Evolutionary conservation across 495 filamentous ascomycete species (phyloP).

Genomic region (Aspergillus panamensis): DNA sequence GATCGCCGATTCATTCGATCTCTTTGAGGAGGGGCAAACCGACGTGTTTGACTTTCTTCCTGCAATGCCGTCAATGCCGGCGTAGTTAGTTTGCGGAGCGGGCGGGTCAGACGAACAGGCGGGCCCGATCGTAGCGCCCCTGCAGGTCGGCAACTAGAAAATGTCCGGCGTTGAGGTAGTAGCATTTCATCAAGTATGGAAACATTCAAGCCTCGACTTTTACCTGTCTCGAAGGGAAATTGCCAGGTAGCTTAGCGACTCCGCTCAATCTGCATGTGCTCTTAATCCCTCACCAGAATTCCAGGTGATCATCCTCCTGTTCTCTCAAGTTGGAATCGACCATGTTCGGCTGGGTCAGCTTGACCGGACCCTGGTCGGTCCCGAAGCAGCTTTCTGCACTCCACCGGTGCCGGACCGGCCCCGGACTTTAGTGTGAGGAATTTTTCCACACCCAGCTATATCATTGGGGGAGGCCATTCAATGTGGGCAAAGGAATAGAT

Average conservation of each 20-base stretch:
- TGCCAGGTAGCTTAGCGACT: neutral
- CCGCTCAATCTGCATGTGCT: neutral
- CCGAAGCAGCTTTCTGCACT: slow-evolving; percentile 17
- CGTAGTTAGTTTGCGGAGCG: slow-evolving; percentile 12
- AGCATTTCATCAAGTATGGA: neutral
- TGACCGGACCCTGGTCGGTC: slow-evolving; percentile 29
- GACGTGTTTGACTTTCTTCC: slow-evolving; percentile 46
- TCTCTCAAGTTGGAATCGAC: neutral
- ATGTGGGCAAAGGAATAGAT: neutral
- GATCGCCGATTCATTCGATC: slow-evolving; percentile 43
- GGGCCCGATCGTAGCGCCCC: too few relatives aligned
- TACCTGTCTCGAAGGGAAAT: neutral
- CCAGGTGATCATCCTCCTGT: neutral
- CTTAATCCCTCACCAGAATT: neutral
- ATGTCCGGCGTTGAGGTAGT: too few relatives aligned
- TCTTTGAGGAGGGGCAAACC: slow-evolving; percentile 46
- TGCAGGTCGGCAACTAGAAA: too few relatives aligned
- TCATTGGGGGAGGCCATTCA: slow-evolving; percentile 7
- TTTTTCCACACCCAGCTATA: neutral
- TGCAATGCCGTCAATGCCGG: slow-evolving; percentile 39
- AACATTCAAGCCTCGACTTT: neutral
- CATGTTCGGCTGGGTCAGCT: neutral
- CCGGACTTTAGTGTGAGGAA: slow-evolving; percentile 19
- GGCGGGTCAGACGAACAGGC: too few relatives aligned
- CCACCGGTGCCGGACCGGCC: slow-evolving; percentile 30